Evolutionary conservation across 352 stramenopile genomes (phyloP).

Genomic region (Chrysophaeum taylorii): DNA sequence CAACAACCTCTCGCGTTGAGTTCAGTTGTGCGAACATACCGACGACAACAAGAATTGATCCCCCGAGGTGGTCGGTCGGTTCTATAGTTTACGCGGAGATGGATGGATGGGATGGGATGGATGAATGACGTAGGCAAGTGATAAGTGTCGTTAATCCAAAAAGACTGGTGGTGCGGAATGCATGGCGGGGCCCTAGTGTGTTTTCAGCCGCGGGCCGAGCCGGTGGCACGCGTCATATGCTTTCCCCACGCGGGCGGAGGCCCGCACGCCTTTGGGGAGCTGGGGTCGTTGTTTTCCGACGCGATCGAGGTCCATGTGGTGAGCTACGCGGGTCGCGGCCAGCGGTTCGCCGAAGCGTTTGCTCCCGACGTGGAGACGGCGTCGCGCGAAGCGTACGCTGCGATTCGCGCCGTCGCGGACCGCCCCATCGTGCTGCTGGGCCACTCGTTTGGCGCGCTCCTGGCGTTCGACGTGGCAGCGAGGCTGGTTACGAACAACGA

Average conservation of each 20-base stretch:
- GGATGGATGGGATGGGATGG: too few relatives aligned
- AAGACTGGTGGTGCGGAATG: too few relatives aligned
- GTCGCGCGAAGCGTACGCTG: not conserved
- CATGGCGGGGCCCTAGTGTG: not conserved
- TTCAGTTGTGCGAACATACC: too few relatives aligned
- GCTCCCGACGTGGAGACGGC: not conserved
- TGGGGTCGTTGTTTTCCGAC: not conserved
- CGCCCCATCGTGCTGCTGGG: not conserved
- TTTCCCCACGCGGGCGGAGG: slow-evolving; percentile 2
- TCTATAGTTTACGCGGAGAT: too few relatives aligned
- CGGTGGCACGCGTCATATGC: not conserved
- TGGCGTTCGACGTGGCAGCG: not conserved
- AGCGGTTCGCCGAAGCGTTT: not conserved
- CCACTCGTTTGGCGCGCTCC: not conserved
- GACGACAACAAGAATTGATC: too few relatives aligned
- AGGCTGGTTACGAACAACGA: not conserved
- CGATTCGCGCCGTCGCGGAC: not conserved
- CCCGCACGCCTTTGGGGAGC: not conserved
- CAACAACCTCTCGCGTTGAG: too few relatives aligned
- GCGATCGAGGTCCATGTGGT: not conserved
- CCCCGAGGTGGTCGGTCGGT: too few relatives aligned
- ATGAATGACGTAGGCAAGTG: too few relatives aligned
- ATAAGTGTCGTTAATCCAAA: too few relatives aligned
- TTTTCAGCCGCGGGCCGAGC: not conserved
- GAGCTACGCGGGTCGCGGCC: not conserved